Evolutionary conservation across 2,329 filamentous ascomycete genomes (phyloP), one percentile per base, ranked within the genome.

Genomic region (Cordyceps pruinosa): DNA sequence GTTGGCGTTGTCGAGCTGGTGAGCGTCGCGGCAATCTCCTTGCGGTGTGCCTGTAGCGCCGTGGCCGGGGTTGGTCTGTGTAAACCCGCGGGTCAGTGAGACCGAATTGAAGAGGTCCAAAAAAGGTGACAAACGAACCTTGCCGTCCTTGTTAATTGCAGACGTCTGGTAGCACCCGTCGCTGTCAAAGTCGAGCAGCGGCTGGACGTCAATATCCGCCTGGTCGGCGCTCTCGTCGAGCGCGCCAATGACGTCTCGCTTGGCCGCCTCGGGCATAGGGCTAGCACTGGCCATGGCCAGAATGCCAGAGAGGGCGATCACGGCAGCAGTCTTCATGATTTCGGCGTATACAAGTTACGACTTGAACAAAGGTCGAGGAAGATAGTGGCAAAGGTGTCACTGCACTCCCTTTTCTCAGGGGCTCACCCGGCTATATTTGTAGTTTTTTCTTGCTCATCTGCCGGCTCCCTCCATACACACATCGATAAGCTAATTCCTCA

Each of bases 81-180:
- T 70, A 21, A 21, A 17, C 13, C n/a, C 25, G 9, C 2, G 5
- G 3, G 37, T 44, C 49, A 44, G 25, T 23, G 9, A 12, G 3
- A 2, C 41, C 9, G 21, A 44, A 44, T 15, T 12, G 7, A 10
- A 19, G 12, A 8, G 12, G 1, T 34, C 21, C 34, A 32, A 26
- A 17, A 30, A 6, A 9, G 19, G 28, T 3, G 15, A 35, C 25
- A n/a, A 17, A 34, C 39, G 15, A 1, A 56, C 65, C 34, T 66
- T 67, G 26, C 75, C 74, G 9, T 66, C 57, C 0, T 64, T 65
- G 58, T 69, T 68, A 37, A 78, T 72, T 41, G 75, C 76, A n/a
- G 77, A 73, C 1, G 75, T 75, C 60, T 77, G 75, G 64, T 77
- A 76, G 62, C 73, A 75, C 9, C 72, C 68, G 45, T 75, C 72